phyloP scores from a whole-genome alignment of 2,329 filamentous ascomycete species.

The Coleophoma cylindrospora region DNA sequence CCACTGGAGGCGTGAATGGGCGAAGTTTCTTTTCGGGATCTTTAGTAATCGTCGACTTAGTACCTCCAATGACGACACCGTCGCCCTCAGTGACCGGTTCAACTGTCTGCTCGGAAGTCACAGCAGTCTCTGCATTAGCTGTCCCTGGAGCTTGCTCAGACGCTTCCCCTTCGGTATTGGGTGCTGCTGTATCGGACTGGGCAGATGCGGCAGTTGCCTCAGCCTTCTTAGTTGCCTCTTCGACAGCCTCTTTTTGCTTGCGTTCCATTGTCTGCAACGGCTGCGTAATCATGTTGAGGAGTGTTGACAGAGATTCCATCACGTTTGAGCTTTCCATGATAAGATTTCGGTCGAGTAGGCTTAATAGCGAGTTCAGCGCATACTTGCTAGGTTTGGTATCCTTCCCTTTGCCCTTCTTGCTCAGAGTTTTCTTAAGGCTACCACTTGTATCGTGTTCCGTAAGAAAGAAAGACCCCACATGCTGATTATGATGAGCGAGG shows the following conservation, averaged over 20 bases:
- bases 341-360: constrained; percentile 83
- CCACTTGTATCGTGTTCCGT: constrained; percentile 84
- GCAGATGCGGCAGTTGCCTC: constrained; percentile 13
- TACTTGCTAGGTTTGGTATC: constrained; percentile 81
- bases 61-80: constrained; percentile 12
- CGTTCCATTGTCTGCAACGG: constrained; percentile 79
- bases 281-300: constrained; percentile 83
- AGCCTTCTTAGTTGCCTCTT: constrained; percentile 41
- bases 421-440: constrained; percentile 69
- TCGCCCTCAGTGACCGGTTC: constrained; percentile 9
- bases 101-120: constrained; percentile 5
- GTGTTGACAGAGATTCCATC: constrained; percentile 86
- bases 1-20: constrained; percentile 72
- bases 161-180: constrained; percentile 6
- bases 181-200: constrained; percentile 9
- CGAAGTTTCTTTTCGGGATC: constrained; percentile 27
- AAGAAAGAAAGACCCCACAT: constrained; percentile 87
- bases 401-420: constrained; percentile 83
- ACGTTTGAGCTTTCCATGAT: constrained; percentile 97
- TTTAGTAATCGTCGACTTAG: constrained; percentile 18
- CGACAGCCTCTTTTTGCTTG: constrained; percentile 69
- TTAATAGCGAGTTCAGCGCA: constrained; percentile 85
- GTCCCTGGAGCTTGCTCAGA: not conserved
- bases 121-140: constrained; percentile 3
- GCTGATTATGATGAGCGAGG: constrained; percentile 77